A percentile compares a stretch with the other conserved stretches of the same genome.
Conservation (phyloP, 2,329 filamentous ascomycete species). For the Colletotrichum eleusines region DNA sequence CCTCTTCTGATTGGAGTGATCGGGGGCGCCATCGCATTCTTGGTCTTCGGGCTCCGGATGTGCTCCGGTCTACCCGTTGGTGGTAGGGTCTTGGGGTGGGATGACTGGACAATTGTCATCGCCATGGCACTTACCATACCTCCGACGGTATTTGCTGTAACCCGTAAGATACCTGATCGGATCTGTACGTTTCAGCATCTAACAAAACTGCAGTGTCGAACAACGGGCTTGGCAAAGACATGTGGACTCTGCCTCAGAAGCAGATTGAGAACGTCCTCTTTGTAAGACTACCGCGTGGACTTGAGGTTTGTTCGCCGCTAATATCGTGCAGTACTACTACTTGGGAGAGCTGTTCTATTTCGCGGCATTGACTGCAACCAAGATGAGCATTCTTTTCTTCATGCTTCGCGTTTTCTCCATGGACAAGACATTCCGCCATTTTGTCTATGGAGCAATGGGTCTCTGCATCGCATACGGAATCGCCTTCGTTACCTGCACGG, state of each 20-base stretch:
- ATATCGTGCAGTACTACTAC: slow-evolving; percentile 45
- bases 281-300: slow-evolving; percentile 38
- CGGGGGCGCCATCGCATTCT: slow-evolving; percentile 46
- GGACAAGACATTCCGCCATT: slow-evolving; percentile 22
- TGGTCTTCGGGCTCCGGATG: background rate
- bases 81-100: background rate
- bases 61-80: background rate
- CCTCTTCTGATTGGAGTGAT: slow-evolving; percentile 45
- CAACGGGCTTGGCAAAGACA: slow-evolving; percentile 51
- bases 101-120: background rate
- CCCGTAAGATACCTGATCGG: background rate
- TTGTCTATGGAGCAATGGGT: background rate
- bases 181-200: slow-evolving; percentile 32
- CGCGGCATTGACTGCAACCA: slow-evolving; percentile 46
- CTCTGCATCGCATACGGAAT: background rate
- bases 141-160: background rate
- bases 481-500: background rate
- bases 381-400: slow-evolving; percentile 49
- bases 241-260: slow-evolving; percentile 50
- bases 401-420: slow-evolving; percentile 48
- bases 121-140: background rate
- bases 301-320: background rate
- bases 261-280: slow-evolving; percentile 47
- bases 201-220: slow-evolving; percentile 44
- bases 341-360: slow-evolving; percentile 49